Percentiles rank a stretch among this genome's conserved stretches.
Conservation (phyloP, 1,139 yeast species). For the Saccharomycopsis hybrid region DNA sequence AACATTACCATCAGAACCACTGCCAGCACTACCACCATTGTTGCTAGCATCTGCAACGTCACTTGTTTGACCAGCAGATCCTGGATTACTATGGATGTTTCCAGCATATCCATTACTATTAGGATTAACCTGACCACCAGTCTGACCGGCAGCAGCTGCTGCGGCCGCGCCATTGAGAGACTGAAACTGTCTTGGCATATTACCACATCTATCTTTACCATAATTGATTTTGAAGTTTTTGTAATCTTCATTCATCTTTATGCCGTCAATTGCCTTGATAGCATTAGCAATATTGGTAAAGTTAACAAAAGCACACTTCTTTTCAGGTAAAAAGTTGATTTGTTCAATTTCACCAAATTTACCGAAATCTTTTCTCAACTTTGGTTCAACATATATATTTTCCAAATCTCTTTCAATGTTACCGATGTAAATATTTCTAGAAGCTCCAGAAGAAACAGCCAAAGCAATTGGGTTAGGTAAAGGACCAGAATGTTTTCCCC, state of each 20-base stretch:
- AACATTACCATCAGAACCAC: conserved; percentile 18
- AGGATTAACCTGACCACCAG: no score
- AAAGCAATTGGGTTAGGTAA: conserved; percentile 65
- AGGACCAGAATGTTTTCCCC: conserved; percentile 83
- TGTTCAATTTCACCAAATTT: conserved; percentile 78
- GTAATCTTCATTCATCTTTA: conserved; percentile 9
- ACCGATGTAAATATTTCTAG: conserved; percentile 76
- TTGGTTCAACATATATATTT: conserved; percentile 39
- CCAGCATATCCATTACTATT: no score
- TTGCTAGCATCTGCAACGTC: background rate
- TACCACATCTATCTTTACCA: conserved; percentile 78
- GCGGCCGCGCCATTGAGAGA: background rate
- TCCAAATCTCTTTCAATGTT: conserved; percentile 38
- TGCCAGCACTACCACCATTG: conserved; percentile 19
- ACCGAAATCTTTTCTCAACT: conserved; percentile 58
- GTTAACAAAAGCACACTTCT: conserved; percentile 76
- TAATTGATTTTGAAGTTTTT: conserved; percentile 9
- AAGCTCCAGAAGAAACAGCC: conserved; percentile 78
- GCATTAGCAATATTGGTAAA: conserved; percentile 59
- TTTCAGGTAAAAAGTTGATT: conserved; percentile 65
- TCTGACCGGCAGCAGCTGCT: background rate
- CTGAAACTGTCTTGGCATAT: conserved; percentile 46
- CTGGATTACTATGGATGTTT: no score
- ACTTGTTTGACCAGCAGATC: background rate
- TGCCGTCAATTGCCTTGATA: conserved; percentile 5